Base-by-base conservation (phyloP, 768 basidiomycete genomes). In the Candolleomyces aberdarensis region DNA sequence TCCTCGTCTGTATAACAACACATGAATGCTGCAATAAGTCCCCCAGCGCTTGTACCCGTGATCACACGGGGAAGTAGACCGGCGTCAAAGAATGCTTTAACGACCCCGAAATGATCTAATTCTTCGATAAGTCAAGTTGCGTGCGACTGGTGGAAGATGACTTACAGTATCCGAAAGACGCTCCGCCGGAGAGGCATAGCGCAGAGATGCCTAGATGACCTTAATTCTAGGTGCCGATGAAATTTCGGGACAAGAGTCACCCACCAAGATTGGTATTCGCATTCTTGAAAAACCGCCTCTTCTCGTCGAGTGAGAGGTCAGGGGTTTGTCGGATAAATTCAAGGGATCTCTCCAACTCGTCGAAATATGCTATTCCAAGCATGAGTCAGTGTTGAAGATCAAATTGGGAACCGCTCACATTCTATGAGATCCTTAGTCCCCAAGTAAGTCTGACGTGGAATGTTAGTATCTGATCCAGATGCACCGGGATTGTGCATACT, bases 181-280 rank as follows among this genome's bases (percentile, higher is more conserved):
- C 97, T 6, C 97, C 96, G 15, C 97, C 97, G n/a, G 92, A 94
- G 11, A 99, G 81, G 72, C 96, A 98, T 5, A 99, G 76, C 0
- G 97, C 96, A 44, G 92, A 90, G 3, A 91, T 86, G 22, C 81
- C 81, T 81, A 52, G 15, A 17, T 36, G 36, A 48, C 47, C 15
- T 13, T 41, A 60, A 58, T 57, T 52, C 10, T 5, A 17, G 10
- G 15, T 19, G 15, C 14, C 47, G 49, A 49, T 41, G n/a, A 31
- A 36, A 22, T 31, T n/a, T 57, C 9, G n/a, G 36, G 3, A n/a
- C 56, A 14, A 14, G 13, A 5, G 11, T 5, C 15, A 55, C 67
- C 39, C 58, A 71, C 96, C 96, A 11, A 96, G 81, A 75, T 97
- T 96, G 52, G 91, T 89, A 70, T 92, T 94, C 49, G 89, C 85